These are phyloP conservation scores for Diaporthe humulicola DNA, from an alignment of 2,329 filamentous ascomycete species.

Conservation along the genomic window DNA sequence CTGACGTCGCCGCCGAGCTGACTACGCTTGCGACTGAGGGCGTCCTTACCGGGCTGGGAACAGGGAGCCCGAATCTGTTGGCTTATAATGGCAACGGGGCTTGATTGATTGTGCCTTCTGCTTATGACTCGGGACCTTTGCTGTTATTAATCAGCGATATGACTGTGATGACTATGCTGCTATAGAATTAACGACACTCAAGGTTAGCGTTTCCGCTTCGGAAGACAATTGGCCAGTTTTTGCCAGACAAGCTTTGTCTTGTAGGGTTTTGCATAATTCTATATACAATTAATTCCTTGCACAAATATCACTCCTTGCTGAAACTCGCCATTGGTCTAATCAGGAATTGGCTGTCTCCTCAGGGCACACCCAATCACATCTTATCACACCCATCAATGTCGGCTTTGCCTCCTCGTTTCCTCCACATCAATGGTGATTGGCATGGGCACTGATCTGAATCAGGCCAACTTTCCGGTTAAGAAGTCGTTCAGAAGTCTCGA, in stretches of 20 bases:
- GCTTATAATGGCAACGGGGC: slow-evolving; percentile 43
- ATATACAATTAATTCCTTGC: background rate
- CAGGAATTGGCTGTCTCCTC: background rate
- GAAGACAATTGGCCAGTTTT: background rate
- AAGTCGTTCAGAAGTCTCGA: background rate
- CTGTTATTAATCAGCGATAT: background rate
- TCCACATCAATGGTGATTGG: too few species aligned
- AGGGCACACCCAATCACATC: too few species aligned
- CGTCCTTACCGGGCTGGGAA: slow-evolving; percentile 36
- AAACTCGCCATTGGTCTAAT: background rate
- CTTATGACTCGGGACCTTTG: background rate
- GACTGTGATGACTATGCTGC: background rate
- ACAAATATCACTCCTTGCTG: rapidly evolving
- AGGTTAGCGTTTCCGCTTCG: background rate
- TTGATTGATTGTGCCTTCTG: background rate
- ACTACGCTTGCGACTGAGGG: slow-evolving; percentile 52
- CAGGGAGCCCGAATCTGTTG: slow-evolving; percentile 43
- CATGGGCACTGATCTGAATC: background rate
- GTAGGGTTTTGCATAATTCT: background rate
- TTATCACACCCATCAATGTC: background rate
- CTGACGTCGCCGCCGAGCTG: slow-evolving; percentile 57
- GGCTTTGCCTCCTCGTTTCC: too few species aligned
- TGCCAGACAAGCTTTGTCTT: background rate
- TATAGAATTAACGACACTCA: background rate
- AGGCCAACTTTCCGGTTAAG: background rate